Percentiles rank a stretch among this genome's conserved stretches.
phyloP scores from a whole-genome alignment of 1,284 basidiomycete species.

The Xerocomus nothofagi region DNA sequence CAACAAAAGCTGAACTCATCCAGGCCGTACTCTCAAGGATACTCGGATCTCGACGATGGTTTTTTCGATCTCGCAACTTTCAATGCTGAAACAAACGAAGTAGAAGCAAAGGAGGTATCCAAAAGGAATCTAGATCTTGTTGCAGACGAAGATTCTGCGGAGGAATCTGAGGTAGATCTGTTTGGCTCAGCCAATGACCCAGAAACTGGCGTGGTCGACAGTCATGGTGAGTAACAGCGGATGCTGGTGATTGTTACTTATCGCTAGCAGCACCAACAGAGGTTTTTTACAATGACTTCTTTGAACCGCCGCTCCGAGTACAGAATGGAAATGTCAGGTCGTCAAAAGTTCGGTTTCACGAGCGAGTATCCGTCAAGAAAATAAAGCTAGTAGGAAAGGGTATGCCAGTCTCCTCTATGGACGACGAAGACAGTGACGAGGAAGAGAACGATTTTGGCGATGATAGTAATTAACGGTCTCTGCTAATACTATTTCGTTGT shows the following conservation, averaged over 20 bases:
- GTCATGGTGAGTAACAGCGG: slow-evolving; percentile 39
- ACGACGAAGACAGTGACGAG: slow-evolving; percentile 40
- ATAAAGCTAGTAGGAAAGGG: slow-evolving; percentile 70
- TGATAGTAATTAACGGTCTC: not conserved
- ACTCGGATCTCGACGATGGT: slow-evolving; percentile 82
- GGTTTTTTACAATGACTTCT: slow-evolving; percentile 71
- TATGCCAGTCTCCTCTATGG: slow-evolving; percentile 45
- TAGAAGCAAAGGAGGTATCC: slow-evolving; percentile 68
- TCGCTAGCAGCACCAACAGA: slow-evolving; percentile 40
- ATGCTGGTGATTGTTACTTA: not conserved
- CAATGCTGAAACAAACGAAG: slow-evolving; percentile 83
- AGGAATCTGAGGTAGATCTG: slow-evolving; percentile 60
- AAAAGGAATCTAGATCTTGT: slow-evolving; percentile 58
- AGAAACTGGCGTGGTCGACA: slow-evolving; percentile 38
- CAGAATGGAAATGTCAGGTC: slow-evolving; percentile 20
- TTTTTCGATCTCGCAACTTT: slow-evolving; percentile 93
- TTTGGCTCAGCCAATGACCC: slow-evolving; percentile 61
- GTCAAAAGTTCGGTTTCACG: slow-evolving; percentile 72
- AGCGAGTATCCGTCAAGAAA: slow-evolving; percentile 77
- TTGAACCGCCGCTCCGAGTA: slow-evolving; percentile 50
- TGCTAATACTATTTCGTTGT: too few species aligned
- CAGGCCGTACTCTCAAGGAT: slow-evolving; percentile 33
- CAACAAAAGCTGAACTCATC: slow-evolving; percentile 17
- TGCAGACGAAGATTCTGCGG: slow-evolving; percentile 54
- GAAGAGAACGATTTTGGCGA: slow-evolving; percentile 31